Base-by-base conservation (phyloP, 2,329 filamentous ascomycete species). In the Grosmannia huntii region DNA sequence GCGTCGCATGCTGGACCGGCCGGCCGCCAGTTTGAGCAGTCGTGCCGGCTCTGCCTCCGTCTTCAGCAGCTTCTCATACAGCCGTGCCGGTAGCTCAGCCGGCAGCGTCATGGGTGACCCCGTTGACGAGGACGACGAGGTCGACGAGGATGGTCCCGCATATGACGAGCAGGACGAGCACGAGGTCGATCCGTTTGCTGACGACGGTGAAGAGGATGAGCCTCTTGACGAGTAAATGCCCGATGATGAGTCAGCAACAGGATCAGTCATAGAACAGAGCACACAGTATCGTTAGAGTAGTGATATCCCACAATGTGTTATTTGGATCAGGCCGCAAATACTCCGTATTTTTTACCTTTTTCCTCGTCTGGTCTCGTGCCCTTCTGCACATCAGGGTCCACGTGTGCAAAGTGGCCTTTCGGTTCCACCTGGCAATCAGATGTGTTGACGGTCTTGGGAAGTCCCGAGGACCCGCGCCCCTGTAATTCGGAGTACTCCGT, bases 1-100 rank as follows among this genome's bases (percentile, higher is more conserved):
- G 62, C 73, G 76, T 54, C 77, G 73, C 59, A 75, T 85, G 55
- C 83, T 85, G 59, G 76, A 79, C 64, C 70, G 72, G 61, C 69
- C 71, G 23, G 70, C 73, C 1, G 49, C 12, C 14, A 55, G 55
- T 1, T 54, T 59, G 61, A 69, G 68, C 38, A 69, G 68, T 4
- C 72, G 74, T 0, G 72, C 76, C 2, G 78, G 78, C 0, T 80
- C 77, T 11, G 73, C 73, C 19, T 46, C 73, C 11, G 73, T 73
- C 0, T 77, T 74, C 33, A 80, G 77, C 59, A 72, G 73, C 55
- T 67, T 65, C 16, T 66, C 68, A 5, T 66, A 67, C 54, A 72
- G 70, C 60, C 67, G 68, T 7, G 69, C 69, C 0, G 67, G 65
- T n/a, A 72, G 71, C 55, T 64, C 67, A 10, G 50, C 53, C 0